Evolutionary conservation across 2,329 filamentous ascomycete genomes (phyloP), one percentile per base, ranked within the genome.

Genomic region (Proliferodiscus dingleyae): DNA sequence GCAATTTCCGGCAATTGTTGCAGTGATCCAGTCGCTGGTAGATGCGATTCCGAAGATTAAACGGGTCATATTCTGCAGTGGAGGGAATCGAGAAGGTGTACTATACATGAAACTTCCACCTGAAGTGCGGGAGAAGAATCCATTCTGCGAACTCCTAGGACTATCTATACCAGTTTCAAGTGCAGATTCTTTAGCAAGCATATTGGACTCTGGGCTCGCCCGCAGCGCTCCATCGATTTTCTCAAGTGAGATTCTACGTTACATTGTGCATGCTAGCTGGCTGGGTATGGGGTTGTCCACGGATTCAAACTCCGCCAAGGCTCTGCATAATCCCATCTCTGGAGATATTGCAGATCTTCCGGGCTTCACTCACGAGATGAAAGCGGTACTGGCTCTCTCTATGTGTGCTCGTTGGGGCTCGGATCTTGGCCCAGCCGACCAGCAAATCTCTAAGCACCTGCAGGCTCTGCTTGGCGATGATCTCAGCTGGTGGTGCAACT

Each of bases 51-150:
- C 86, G 3, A 73, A 73, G 34, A 83, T 95, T 54, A 78, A 80
- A 34, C 74, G 78, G 19, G 86, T 90, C 2, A 84, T 83, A 1
- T 96, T 95, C 66, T 94, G 89, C 61, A 84, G 88, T 56, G 88
- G 90, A 16, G 90, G 89, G 6, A 90, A 95, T 50, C 75, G 89
- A 32, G 89, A 95, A 66, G 90, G 90, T 0, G 82, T 82, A 34
- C 69, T 95, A 30, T 89, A 88, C 67, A 80, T 86, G 66, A 81
- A 75, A 50, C 74, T 95, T 9, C 72, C 80, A 0, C 55, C 65
- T 0, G 62, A 72, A 0, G 65, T 85, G 13, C 78, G 85, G 44
- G 76, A 80, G 40, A 73, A 78, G 53, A 74, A 84, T 56, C 88
- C 89, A 0, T 68, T 95, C 2, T 56, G 64, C 6, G 61, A 73